These are phyloP conservation scores for Ziziphus jujuba DNA, from an alignment of 306 rosid genomes.

Conservation along the genomic window DNA sequence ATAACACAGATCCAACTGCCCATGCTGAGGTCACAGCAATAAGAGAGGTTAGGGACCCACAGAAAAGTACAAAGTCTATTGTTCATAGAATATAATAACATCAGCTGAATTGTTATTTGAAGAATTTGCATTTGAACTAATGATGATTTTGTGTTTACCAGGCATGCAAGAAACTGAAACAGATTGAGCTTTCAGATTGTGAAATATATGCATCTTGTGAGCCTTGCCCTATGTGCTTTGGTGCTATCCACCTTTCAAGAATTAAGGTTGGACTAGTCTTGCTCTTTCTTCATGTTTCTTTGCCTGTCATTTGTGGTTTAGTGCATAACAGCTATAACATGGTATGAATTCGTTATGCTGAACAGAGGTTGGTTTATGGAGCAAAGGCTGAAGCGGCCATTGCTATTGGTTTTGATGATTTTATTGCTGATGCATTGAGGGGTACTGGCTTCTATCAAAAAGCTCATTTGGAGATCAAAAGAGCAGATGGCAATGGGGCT, in stretches of 20 bases:
- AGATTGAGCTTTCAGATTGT: slow-evolving; percentile 61
- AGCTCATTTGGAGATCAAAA: slow-evolving; percentile 65
- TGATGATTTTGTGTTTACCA: slow-evolving; percentile 10
- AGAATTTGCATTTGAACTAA: neutral
- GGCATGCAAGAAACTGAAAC: slow-evolving; percentile 70
- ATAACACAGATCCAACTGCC: slow-evolving; percentile 62
- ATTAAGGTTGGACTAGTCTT: slow-evolving; percentile 44
- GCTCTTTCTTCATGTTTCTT: neutral
- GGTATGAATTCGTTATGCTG: neutral
- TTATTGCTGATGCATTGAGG: slow-evolving; percentile 68
- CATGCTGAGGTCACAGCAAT: slow-evolving; percentile 78
- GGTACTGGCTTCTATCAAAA: slow-evolving; percentile 63
- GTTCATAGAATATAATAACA: neutral
- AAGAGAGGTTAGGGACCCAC: slow-evolving; percentile 46
- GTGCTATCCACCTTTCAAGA: slow-evolving; percentile 77
- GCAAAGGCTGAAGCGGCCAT: slow-evolving; percentile 76
- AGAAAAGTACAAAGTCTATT: too few relatives aligned
- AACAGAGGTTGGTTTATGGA: slow-evolving; percentile 75
- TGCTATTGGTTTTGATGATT: slow-evolving; percentile 62
- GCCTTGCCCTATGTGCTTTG: slow-evolving; percentile 89
- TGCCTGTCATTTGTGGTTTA: neutral
- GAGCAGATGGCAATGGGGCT: slow-evolving; percentile 67
- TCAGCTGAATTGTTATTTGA: neutral
- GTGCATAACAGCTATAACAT: neutral
- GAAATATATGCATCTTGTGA: slow-evolving; percentile 88